A percentile compares a stretch with the other conserved stretches of the same genome.
Evolutionary conservation across 1,139 yeast genomes (phyloP).

Genomic region (Magnusiomyces fungicola): DNA sequence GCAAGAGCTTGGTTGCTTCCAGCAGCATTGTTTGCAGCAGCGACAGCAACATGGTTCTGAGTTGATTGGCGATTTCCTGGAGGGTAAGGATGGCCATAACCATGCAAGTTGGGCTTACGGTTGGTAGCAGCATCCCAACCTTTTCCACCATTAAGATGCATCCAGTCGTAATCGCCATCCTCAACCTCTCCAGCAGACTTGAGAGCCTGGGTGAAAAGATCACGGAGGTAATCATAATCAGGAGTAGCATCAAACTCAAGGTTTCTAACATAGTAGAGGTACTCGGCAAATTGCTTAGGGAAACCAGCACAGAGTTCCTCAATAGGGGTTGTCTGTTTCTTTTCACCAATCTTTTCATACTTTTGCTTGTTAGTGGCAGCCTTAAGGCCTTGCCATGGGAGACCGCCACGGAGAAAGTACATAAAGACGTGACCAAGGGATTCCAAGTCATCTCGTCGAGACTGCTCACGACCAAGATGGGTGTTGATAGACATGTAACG

Average conservation of each 20-base stretch:
- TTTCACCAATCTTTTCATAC: conserved; percentile 93
- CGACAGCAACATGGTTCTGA: background rate
- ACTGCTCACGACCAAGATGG: conserved; percentile 93
- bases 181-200: conserved; percentile 63
- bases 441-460: conserved; percentile 92
- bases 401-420: conserved; percentile 84
- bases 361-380: conserved; percentile 97
- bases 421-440: conserved; percentile 93
- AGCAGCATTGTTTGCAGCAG: background rate
- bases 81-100: conserved; percentile 70
- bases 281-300: conserved; percentile 83
- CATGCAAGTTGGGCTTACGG: conserved; percentile 84
- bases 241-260: conserved; percentile 90
- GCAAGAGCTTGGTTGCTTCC: conserved; percentile 6
- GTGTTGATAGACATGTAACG: conserved; percentile 97
- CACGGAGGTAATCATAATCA: conserved; percentile 79
- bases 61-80: conserved; percentile 29
- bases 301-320: conserved; percentile 71
- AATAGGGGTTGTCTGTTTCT: conserved; percentile 52
- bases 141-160: conserved; percentile 81
- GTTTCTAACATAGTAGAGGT: conserved; percentile 73
- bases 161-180: conserved; percentile 93
- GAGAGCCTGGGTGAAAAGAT: conserved; percentile 66
- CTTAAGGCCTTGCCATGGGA: conserved; percentile 98
- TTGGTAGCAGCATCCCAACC: conserved; percentile 85